A percentile compares a stretch with the other conserved stretches of the same genome.
Conservation (phyloP, 2,329 filamentous ascomycete genomes). For the Talaromyces piceae region DNA sequence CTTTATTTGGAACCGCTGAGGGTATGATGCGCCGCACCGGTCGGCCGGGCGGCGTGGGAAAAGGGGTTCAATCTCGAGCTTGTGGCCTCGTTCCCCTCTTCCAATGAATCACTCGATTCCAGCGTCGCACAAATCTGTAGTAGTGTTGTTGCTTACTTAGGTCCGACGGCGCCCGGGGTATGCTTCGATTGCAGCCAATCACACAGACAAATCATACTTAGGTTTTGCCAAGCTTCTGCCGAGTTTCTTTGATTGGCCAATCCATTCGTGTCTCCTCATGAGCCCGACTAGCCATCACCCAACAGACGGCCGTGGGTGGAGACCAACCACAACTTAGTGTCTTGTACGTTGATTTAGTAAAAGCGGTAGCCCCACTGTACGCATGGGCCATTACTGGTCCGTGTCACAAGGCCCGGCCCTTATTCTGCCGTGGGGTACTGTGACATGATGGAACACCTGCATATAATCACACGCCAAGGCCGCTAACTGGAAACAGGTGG, state of each 20-base stretch:
- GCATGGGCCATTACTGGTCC: not conserved
- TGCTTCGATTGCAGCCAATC: not conserved
- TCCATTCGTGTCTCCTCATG: too few species aligned
- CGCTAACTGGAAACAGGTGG: slow-evolving; percentile 8
- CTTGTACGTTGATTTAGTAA: too few species aligned
- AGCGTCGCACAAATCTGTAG: not conserved
- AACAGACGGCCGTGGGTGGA: not conserved
- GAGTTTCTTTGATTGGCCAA: not conserved
- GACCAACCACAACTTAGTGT: not conserved
- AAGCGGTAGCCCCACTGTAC: slow-evolving; percentile 4
- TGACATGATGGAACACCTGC: slow-evolving; percentile 6
- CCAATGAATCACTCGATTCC: not conserved
- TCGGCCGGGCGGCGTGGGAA: too few species aligned
- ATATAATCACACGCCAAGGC: slow-evolving; percentile 1
- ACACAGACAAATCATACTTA: not conserved
- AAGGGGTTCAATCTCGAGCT: not conserved
- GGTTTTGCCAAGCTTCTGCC: slow-evolving; percentile 3
- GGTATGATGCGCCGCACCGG: not conserved
- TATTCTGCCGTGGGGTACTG: slow-evolving; percentile 5
- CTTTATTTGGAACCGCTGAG: not conserved
- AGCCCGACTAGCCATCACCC: too few species aligned
- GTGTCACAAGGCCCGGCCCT: slow-evolving; percentile 10
- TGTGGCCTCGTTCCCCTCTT: not conserved
- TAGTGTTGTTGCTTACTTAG: not conserved
- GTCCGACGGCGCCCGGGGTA: not conserved